These are phyloP conservation scores for Tetragonia tetragonoides DNA, from an alignment of 148 eudicot genomes.

Conservation along the genomic window DNA sequence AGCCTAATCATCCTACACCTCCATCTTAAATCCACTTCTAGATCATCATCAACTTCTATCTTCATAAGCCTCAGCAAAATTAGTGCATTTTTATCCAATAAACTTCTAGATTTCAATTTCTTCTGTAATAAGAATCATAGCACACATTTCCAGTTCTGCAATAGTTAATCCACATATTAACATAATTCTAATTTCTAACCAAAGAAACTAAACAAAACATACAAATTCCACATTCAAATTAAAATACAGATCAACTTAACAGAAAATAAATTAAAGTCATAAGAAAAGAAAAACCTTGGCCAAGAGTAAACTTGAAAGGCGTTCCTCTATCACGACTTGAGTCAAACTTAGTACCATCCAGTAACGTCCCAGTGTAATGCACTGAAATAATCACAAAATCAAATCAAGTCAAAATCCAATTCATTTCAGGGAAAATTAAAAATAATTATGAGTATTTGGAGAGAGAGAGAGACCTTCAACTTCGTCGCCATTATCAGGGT, in stretches of 20 bases:
- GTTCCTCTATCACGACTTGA: constrained; percentile 83
- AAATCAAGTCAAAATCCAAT: neutral
- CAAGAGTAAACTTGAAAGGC: constrained; percentile 88
- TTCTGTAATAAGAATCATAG: neutral
- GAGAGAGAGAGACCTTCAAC: constrained; percentile 55
- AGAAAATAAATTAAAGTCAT: neutral
- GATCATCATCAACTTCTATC: too few species aligned
- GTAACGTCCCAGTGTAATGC: constrained; percentile 90
- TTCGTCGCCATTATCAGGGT: constrained; percentile 88
- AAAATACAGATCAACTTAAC: neutral
- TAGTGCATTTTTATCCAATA: too few species aligned
- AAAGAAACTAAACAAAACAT: neutral
- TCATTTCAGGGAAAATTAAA: neutral
- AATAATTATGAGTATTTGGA: neutral
- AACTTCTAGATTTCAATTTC: too few species aligned
- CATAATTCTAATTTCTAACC: too few species aligned
- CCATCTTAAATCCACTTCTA: neutral
- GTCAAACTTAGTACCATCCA: constrained; percentile 92
- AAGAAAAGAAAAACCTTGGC: constrained; percentile 50
- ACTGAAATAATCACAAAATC: constrained; percentile 40
- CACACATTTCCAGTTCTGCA: neutral
- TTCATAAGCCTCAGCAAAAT: too few species aligned
- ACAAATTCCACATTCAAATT: neutral
- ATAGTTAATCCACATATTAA: too few species aligned
- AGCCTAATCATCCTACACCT: neutral